Conservation (phyloP, 129 eudicot genomes). For the Ambrosia artemisiifolia region DNA sequence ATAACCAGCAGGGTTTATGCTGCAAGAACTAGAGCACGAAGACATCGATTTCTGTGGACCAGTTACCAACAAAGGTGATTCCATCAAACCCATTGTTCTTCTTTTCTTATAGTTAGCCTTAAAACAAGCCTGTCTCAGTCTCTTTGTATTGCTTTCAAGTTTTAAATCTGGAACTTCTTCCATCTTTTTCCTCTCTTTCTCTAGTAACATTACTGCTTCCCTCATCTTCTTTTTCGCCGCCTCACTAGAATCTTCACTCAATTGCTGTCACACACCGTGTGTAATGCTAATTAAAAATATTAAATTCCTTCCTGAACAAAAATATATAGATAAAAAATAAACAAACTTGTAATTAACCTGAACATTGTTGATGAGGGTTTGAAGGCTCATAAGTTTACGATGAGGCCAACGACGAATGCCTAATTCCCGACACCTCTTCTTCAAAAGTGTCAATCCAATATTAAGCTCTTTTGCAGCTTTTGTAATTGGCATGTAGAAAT, state of each 20-base stretch:
- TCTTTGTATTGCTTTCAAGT: conserved; percentile 67
- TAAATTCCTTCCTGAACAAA: background rate
- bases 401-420: conserved; percentile 95
- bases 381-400: conserved; percentile 78
- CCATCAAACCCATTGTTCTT: conserved; percentile 34
- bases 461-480: conserved; percentile 84
- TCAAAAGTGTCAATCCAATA: conserved; percentile 72
- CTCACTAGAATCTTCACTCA: conserved; percentile 52
- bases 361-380: conserved; percentile 77
- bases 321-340: background rate
- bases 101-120: conserved; percentile 84
- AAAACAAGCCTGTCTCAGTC: conserved; percentile 85
- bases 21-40: conserved; percentile 17
- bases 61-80: background rate
- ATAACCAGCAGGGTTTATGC: conserved; percentile 11
- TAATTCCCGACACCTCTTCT: conserved; percentile 80
- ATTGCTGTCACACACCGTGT: conserved; percentile 36
- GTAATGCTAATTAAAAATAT: background rate
- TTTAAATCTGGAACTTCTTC: conserved; percentile 72
- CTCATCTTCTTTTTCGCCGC: conserved; percentile 41
- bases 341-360: conserved; percentile 37
- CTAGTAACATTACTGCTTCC: conserved; percentile 51
- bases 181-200: conserved; percentile 62
- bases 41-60: conserved; percentile 6
- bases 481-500: conserved; percentile 86